Percentiles rank a stretch among this genome's conserved stretches.
phyloP scores from a whole-genome alignment of 768 basidiomycete species.

The Collybiopsis confluens region DNA sequence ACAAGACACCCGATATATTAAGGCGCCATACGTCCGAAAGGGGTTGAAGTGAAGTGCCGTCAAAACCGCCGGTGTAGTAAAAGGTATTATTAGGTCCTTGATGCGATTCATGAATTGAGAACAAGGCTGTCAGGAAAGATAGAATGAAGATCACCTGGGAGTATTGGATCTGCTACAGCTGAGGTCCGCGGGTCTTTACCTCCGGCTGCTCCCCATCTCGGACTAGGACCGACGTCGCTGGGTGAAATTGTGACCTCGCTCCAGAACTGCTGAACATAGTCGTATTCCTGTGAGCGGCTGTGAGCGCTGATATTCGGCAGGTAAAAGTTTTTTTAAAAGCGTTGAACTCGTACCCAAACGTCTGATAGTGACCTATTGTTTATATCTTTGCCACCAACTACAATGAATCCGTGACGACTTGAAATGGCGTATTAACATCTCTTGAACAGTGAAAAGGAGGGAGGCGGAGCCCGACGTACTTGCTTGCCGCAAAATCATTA shows the following conservation, averaged over 20 bases:
- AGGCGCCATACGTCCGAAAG: slow-evolving; percentile 72
- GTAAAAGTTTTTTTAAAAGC: no score
- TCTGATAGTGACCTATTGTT: slow-evolving; percentile 55
- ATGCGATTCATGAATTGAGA: background rate
- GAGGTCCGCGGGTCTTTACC: slow-evolving; percentile 61
- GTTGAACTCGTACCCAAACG: no score
- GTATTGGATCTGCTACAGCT: slow-evolving; percentile 36
- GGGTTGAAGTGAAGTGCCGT: slow-evolving; percentile 38
- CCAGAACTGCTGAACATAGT: slow-evolving; percentile 78
- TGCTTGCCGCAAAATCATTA: slow-evolving; percentile 75
- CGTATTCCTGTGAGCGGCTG: slow-evolving; percentile 58
- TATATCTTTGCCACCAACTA: slow-evolving; percentile 67
- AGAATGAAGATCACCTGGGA: slow-evolving; percentile 23
- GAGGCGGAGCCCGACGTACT: slow-evolving; percentile 50
- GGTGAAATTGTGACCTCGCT: slow-evolving; percentile 48
- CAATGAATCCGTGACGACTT: slow-evolving; percentile 70
- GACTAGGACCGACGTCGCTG: slow-evolving; percentile 41
- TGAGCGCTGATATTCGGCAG: no score
- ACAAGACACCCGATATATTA: slow-evolving; percentile 63
- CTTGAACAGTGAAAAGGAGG: slow-evolving; percentile 5
- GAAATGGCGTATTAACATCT: slow-evolving; percentile 14
- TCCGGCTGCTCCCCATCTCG: slow-evolving; percentile 70
- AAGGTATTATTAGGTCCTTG: slow-evolving; percentile 63
- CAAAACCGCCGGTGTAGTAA: slow-evolving; percentile 68
- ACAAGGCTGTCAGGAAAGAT: background rate